Evolutionary conservation across 495 filamentous ascomycete species (phyloP).

Genomic region (Aspergillus homomorphus): DNA sequence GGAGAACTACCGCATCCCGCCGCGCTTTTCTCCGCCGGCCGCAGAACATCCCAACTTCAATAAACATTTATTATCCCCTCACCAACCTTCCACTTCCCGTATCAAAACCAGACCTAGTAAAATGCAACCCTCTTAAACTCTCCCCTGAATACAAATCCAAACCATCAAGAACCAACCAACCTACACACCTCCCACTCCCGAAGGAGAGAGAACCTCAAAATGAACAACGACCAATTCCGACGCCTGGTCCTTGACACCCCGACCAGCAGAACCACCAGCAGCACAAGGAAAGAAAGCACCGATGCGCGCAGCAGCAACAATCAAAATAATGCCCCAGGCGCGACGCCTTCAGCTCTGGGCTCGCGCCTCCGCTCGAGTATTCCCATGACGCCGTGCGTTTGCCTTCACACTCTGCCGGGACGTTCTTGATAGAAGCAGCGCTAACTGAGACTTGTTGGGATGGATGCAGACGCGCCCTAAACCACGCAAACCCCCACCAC

Average conservation of each 20-base stretch:
- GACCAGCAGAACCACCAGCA: conserved; percentile 21
- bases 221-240: conserved; percentile 98
- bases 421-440: neutral
- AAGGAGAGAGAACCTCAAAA: conserved; percentile 30
- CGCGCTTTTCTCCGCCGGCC: too few species aligned
- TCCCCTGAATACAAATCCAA: neutral
- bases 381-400: conserved; percentile 77
- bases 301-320: neutral
- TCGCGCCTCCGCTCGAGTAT: conserved; percentile 69
- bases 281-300: conserved; percentile 1
- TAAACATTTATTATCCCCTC: neutral
- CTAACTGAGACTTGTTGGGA: conserved; percentile 21
- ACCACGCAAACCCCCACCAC: conserved; percentile 30
- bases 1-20: too few species aligned
- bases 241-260: conserved; percentile 65
- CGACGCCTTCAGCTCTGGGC: conserved; percentile 27
- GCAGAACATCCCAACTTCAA: neutral
- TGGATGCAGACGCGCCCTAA: conserved; percentile 61
- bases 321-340: conserved; percentile 4
- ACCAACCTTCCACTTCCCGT: too few species aligned
- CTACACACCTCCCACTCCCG: neutral
- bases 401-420: neutral
- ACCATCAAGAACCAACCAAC: neutral
- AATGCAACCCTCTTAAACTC: too few species aligned
- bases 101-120: neutral